Percentiles rank a stretch among this genome's conserved stretches.
Conservation (phyloP, 1,284 basidiomycete species). For the Leccinum pallidistipes region DNA sequence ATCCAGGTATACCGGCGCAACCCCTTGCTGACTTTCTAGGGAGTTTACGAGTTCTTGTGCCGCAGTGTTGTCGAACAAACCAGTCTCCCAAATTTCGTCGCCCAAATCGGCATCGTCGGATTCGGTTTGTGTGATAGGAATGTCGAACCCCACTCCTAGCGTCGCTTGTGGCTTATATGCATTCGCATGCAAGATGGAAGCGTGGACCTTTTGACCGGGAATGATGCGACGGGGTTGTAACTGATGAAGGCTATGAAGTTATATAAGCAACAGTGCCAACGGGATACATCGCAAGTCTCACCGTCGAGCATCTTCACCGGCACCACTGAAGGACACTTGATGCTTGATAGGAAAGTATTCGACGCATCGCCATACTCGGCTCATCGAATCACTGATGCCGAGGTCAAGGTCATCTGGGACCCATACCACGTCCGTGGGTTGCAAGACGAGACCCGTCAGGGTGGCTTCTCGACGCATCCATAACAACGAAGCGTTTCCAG, state of each 20-base stretch:
- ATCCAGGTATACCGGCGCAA: constrained; percentile 6
- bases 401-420: neutral
- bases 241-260: constrained; percentile 6
- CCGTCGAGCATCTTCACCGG: constrained; percentile 7
- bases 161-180: constrained; percentile 15
- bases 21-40: neutral
- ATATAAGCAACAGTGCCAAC: neutral
- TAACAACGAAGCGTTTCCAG: neutral
- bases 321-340: constrained; percentile 11
- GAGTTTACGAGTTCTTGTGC: neutral
- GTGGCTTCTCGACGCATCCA: constrained; percentile 1
- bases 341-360: constrained; percentile 13
- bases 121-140: neutral
- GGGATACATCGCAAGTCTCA: neutral
- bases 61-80: constrained; percentile 10
- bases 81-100: constrained; percentile 7
- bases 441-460: neutral
- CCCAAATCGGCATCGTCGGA: neutral
- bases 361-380: neutral
- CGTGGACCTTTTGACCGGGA: constrained; percentile 22
- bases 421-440: neutral
- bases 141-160: constrained; percentile 6
- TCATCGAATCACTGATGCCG: neutral
- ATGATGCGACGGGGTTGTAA: constrained; percentile 13
- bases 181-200: constrained; percentile 11